phyloP scores from a whole-genome alignment of 108 stramenopile genomes.

The Nitzschia sp. region DNA sequence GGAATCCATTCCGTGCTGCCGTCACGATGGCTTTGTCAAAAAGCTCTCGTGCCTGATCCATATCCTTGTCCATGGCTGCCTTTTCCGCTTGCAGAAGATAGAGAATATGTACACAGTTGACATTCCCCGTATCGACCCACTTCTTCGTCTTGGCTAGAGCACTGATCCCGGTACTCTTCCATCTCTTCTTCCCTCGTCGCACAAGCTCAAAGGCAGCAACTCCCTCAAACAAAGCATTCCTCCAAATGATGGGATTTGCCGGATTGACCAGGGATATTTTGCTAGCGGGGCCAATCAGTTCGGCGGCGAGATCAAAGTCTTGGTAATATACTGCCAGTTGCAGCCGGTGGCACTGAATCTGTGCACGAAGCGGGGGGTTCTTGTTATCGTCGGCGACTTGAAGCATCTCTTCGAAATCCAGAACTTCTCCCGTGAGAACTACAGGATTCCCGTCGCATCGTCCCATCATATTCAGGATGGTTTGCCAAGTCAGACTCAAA shows the following conservation, averaged over 20 bases:
- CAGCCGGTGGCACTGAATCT: slow-evolving; percentile 3
- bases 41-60: neutral
- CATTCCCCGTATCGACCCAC: slow-evolving; percentile 14
- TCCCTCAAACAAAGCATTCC: slow-evolving; percentile 18
- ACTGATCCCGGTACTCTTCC: neutral
- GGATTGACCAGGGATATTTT: neutral
- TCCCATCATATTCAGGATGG: slow-evolving; percentile 22
- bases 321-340: slow-evolving; percentile 16
- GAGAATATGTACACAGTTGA: slow-evolving; percentile 20
- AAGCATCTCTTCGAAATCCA: slow-evolving; percentile 16
- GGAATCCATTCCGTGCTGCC: slow-evolving; percentile 10
- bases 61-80: neutral
- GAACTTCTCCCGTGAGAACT: slow-evolving; percentile 9
- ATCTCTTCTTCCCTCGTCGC: slow-evolving; percentile 8
- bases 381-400: neutral
- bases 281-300: neutral
- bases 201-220: slow-evolving; percentile 15
- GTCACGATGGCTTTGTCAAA: slow-evolving; percentile 2
- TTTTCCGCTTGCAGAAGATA: slow-evolving; percentile 27
- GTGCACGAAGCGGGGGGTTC: neutral
- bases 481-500: slow-evolving; percentile 5
- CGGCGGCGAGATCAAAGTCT: slow-evolving; percentile 9
- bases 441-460: neutral
- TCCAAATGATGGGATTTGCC: slow-evolving; percentile 4
- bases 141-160: slow-evolving; percentile 2